Percentiles rank a stretch among this genome's conserved stretches.
Evolutionary conservation across 768 basidiomycete genomes (phyloP).

Genomic region (Tulasnella sp.): DNA sequence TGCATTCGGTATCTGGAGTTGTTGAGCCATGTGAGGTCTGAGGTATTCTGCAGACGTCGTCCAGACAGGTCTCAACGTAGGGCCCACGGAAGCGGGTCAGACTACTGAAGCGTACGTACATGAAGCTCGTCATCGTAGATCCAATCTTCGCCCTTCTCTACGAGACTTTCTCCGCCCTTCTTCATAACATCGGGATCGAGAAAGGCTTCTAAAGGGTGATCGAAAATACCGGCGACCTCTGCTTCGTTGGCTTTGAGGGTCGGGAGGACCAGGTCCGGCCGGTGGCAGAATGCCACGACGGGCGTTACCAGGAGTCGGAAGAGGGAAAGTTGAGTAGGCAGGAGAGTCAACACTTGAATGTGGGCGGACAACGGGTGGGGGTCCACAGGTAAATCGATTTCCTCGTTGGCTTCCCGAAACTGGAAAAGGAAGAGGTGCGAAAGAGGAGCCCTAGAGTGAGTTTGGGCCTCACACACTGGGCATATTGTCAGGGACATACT

Average conservation of each 20-base stretch:
- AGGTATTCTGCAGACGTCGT: constrained; percentile 35
- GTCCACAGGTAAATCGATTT: constrained; percentile 56
- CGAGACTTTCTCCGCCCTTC: constrained; percentile 37
- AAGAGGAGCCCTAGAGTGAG: no score
- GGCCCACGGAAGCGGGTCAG: constrained; percentile 13
- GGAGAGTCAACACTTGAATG: constrained; percentile 46
- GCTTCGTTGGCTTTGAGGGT: constrained; percentile 42
- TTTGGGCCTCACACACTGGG: neutral
- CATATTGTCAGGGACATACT: constrained; percentile 40
- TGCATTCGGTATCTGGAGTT: constrained; percentile 64
- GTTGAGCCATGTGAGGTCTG: constrained; percentile 43
- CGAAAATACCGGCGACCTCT: constrained; percentile 70
- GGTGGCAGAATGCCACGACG: constrained; percentile 57
- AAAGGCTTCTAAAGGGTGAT: constrained; percentile 62
- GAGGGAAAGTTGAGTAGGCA: constrained; percentile 60
- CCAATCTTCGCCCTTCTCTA: constrained; percentile 61
- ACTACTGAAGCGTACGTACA: constrained; percentile 33
- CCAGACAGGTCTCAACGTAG: neutral
- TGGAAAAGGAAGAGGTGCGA: constrained; percentile 23
- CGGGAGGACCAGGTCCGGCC: constrained; percentile 36
- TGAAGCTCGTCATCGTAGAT: constrained; percentile 60
- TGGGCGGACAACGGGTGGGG: constrained; percentile 30
- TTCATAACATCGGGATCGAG: constrained; percentile 45
- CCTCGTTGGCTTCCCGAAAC: constrained; percentile 79
- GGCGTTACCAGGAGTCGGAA: constrained; percentile 64